Evolutionary conservation across 1,139 yeast genomes (phyloP).

Genomic region (Yamadazyma membranifaciens): DNA sequence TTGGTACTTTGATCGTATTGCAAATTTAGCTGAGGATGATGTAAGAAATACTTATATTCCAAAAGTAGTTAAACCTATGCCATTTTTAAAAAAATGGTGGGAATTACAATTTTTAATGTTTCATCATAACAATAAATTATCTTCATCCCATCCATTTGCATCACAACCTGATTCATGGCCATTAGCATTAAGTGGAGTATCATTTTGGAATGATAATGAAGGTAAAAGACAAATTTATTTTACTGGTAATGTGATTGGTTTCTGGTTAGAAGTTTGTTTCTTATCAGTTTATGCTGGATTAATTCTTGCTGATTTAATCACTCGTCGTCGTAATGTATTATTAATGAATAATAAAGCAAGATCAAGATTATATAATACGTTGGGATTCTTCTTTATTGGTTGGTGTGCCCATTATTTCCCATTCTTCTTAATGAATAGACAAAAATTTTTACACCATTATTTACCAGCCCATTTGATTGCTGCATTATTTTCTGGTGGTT

Average conservation of each 20-base stretch:
- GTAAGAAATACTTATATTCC: conserved; percentile 59
- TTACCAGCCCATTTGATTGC: conserved; percentile 94
- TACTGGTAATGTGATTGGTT: conserved; percentile 86
- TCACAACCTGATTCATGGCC: conserved; percentile 96
- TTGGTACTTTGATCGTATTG: conserved; percentile 79
- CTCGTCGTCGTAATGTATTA: conserved; percentile 67
- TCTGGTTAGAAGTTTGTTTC: conserved; percentile 80
- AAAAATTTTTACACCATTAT: conserved; percentile 91
- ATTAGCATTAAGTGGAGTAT: conserved; percentile 84
- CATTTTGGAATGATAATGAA: conserved; percentile 86
- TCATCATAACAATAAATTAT: conserved; percentile 82
- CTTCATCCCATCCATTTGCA: conserved; percentile 93
- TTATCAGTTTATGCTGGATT: conserved; percentile 65
- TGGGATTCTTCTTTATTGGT: conserved; percentile 82
- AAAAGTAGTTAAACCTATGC: conserved; percentile 54
- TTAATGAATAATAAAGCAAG: conserved; percentile 64
- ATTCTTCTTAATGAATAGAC: conserved; percentile 89
- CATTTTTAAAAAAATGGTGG: conserved; percentile 84
- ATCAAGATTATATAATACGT: conserved; percentile 72
- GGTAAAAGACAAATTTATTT: conserved; percentile 76
- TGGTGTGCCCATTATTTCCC: conserved; percentile 91
- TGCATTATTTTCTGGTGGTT: conserved; percentile 77
- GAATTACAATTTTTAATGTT: conserved; percentile 90
- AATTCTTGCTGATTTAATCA: conserved; percentile 68
- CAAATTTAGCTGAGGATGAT: conserved; percentile 54